A percentile compares a stretch with the other conserved stretches of the same genome.
Evolutionary conservation across 2,329 filamentous ascomycete genomes (phyloP).

Genomic region (Trichoderma breve): DNA sequence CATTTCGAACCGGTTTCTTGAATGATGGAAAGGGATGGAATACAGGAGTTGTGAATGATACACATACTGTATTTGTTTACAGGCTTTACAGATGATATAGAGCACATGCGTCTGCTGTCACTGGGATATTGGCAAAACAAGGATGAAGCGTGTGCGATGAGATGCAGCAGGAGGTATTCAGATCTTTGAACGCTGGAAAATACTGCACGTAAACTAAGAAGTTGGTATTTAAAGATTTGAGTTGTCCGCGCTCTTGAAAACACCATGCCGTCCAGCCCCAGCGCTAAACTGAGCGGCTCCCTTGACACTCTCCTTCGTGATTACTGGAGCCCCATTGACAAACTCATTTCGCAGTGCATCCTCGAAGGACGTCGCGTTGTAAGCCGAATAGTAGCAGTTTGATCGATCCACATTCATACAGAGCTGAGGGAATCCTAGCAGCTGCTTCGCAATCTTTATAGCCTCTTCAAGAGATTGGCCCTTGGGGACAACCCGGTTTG

Average conservation of each 20-base stretch:
- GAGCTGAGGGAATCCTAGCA: slow-evolving; percentile 49
- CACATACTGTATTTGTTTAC: too few relatives aligned
- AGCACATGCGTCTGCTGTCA: not conserved
- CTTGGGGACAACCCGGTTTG: slow-evolving; percentile 50
- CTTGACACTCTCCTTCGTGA: not conserved
- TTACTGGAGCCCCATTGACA: slow-evolving; percentile 1
- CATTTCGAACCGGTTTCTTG: not conserved
- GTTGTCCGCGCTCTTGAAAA: slow-evolving; percentile 7
- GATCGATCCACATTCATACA: slow-evolving; percentile 52
- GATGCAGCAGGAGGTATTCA: not conserved
- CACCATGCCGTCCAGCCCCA: slow-evolving; percentile 3
- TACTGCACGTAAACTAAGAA: not conserved
- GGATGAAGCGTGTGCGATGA: not conserved
- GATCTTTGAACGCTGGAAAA: not conserved
- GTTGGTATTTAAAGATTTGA: not conserved
- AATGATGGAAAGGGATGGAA: not conserved
- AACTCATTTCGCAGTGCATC: slow-evolving; percentile 50
- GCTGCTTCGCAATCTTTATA: slow-evolving; percentile 43
- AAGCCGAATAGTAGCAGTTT: slow-evolving; percentile 50
- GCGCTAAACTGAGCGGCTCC: slow-evolving; percentile 9
- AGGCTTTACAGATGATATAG: too few relatives aligned
- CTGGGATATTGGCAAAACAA: not conserved
- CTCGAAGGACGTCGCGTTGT: slow-evolving; percentile 46
- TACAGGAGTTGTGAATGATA: not conserved
- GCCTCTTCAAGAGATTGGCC: slow-evolving; percentile 51